Base-by-base conservation (phyloP, 345 rosid species). In the Arabis hirsuta region DNA sequence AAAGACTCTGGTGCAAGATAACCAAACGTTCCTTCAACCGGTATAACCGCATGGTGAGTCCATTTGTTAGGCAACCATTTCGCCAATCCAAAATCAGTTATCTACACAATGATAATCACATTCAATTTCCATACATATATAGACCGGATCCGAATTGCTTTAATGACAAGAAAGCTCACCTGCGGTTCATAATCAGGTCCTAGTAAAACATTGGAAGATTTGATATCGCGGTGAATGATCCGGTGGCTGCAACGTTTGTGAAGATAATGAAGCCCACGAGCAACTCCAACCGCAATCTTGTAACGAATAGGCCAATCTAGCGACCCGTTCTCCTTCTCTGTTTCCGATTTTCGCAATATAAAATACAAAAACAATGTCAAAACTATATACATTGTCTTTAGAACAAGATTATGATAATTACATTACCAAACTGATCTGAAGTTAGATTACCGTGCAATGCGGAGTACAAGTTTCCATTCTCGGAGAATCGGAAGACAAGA, bases 11-110 rank as follows among this genome's bases (percentile, higher is more conserved):
- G 97, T 58, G 98, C 98, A 62, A 94, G 65, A 80, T 90, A 94
- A 24, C 98, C 97, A n/a, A 94, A 94, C n/a, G 98, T 94, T 24
- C 97, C 97, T 73, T 94, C 98, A 6, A 91, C 86, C 61, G 97
- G 97, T 56, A 89, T 74, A 74, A 83, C 95, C 29, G 95, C 91
- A 56, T 89, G 96, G 82, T 91, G 95, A 54, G 95, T 94, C 89
- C 92, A 86, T 78, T 94, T 91, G 78, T 88, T 91, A 14, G 97
- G 97, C 10, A 94, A 82, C 97, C 98, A 94, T 73, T 91, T 94
- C 56, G 96, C 96, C 4, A 94, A 87, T 68, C 98, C 98, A 55
- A 94, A 94, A 83, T 94, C 98, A n/a, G 96, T 77, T 20, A 94
- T 94, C 98, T 91, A 51, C 38, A 55, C 4, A 47, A 39, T 11